Conservation (phyloP, 805 yeast species). For the Zygosaccharomyces lentus region DNA sequence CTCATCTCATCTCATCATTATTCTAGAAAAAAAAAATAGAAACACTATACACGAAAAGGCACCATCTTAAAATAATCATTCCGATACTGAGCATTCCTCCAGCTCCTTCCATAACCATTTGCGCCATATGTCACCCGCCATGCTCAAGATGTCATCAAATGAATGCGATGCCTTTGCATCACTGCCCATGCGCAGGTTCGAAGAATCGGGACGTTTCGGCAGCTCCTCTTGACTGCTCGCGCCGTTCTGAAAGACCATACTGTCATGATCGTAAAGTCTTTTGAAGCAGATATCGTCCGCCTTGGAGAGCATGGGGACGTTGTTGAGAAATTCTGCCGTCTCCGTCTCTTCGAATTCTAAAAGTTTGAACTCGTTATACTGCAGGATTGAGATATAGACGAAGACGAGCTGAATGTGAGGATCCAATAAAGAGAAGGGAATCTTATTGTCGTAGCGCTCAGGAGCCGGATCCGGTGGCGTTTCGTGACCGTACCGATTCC, state of each 20-base stretch:
- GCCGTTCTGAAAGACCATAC: conserved; percentile 4
- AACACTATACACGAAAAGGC: conserved; percentile 5
- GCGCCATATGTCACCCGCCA: conserved; percentile 87
- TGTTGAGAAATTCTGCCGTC: conserved; percentile 69
- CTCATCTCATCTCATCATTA: not conserved
- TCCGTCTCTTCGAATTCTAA: conserved; percentile 89
- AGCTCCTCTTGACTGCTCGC: conserved; percentile 13
- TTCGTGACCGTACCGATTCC: conserved; percentile 25
- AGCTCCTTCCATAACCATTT: conserved; percentile 68
- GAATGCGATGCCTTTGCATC: conserved; percentile 49
- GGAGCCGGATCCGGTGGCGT: conserved; percentile 3
- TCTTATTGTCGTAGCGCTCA: conserved; percentile 7
- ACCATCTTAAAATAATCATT: not conserved
- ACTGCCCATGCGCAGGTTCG: conserved; percentile 32
- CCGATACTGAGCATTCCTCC: conserved; percentile 37
- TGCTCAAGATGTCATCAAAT: conserved; percentile 66
- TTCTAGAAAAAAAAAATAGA: not conserved
- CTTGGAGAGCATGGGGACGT: conserved; percentile 37
- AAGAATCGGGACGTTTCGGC: conserved; percentile 14
- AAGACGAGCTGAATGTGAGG: conserved; percentile 76
- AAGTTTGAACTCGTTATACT: conserved; percentile 71
- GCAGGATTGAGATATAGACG: conserved; percentile 70
- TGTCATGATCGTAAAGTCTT: conserved; percentile 20
- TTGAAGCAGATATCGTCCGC: conserved; percentile 32
- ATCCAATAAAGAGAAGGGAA: conserved; percentile 49